Evolutionary conservation across 2,329 filamentous ascomycete genomes (phyloP).

Genomic region (Stemphylium beticola): DNA sequence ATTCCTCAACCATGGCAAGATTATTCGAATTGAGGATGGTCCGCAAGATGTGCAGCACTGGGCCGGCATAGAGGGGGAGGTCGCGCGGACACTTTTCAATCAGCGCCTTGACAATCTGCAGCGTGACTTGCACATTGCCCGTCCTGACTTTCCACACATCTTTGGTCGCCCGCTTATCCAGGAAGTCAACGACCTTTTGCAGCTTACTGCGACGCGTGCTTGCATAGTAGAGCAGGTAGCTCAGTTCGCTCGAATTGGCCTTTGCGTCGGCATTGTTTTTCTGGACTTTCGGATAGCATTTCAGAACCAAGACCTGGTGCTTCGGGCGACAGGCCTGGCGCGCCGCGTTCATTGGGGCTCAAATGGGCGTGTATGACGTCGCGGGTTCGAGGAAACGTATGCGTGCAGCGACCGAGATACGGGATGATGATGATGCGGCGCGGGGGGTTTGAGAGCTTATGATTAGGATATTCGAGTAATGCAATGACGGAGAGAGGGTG

Average conservation of each 20-base stretch:
- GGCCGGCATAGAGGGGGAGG: conserved; percentile 83
- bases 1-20: conserved; percentile 91
- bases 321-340: conserved; percentile 78
- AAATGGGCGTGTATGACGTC: background rate
- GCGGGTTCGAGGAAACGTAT: conserved; percentile 6
- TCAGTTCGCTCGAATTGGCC: conserved; percentile 95
- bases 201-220: conserved; percentile 94
- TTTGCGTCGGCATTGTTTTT: conserved; percentile 89
- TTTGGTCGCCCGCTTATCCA: conserved; percentile 90
- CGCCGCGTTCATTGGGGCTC: conserved; percentile 59
- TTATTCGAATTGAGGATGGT: conserved; percentile 84
- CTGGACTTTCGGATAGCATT: conserved; percentile 92
- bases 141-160: conserved; percentile 90
- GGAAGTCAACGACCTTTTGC: conserved; percentile 91
- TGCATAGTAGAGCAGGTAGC: conserved; percentile 95
- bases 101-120: conserved; percentile 88
- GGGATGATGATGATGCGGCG: background rate
- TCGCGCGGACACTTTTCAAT: conserved; percentile 94
- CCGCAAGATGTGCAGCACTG: conserved; percentile 83
- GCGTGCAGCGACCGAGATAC: conserved; percentile 4
- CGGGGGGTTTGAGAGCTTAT: background rate
- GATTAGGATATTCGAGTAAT: conserved; percentile 1
- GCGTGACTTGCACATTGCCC: conserved; percentile 91
- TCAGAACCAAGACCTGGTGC: conserved; percentile 93
- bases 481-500: background rate